These are phyloP conservation scores for Orbilia quercus DNA, from an alignment of 2,329 filamentous ascomycete species.

Conservation along the genomic window DNA sequence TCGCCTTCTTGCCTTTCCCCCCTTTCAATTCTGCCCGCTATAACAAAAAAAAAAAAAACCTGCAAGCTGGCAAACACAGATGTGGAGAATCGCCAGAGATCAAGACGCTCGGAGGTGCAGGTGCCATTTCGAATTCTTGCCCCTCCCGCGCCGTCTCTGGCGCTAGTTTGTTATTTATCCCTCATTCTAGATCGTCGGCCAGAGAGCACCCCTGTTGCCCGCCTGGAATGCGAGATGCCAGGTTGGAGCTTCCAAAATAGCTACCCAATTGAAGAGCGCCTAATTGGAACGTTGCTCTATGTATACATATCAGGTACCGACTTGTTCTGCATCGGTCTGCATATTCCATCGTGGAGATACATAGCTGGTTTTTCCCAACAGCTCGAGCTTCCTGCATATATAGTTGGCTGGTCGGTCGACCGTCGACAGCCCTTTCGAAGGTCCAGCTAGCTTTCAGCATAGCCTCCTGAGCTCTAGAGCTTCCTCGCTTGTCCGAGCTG, in stretches of 20 bases:
- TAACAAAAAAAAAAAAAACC: too few species aligned
- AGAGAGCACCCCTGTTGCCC: conserved; percentile 52
- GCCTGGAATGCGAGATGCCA: conserved; percentile 53
- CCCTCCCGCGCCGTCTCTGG: conserved; percentile 42
- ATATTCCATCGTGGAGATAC: conserved; percentile 43
- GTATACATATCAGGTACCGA: conserved; percentile 23
- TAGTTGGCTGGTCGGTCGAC: conserved; percentile 32
- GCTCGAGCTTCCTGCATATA: conserved; percentile 45
- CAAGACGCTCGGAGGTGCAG: not conserved
- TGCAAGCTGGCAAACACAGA: conserved; percentile 1
- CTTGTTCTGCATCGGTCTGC: conserved; percentile 30
- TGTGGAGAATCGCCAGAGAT: conserved; percentile 25
- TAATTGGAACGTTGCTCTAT: conserved; percentile 55
- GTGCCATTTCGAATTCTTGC: conserved; percentile 30
- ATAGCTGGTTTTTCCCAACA: conserved; percentile 47
- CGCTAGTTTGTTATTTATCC: conserved; percentile 46
- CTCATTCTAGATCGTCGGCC: conserved; percentile 57
- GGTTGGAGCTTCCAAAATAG: conserved; percentile 55
- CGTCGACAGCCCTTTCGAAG: conserved; percentile 8
- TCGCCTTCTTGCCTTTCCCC: not conserved
- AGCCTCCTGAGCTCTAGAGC: not conserved
- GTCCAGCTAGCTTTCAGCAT: conserved; percentile 23
- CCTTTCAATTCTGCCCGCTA: conserved; percentile 3
- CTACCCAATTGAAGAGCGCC: conserved; percentile 53
- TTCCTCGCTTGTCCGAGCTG: not conserved